Percentiles rank a stretch among this genome's conserved stretches.
Evolutionary conservation across 208 protist genomes (phyloP).

Genomic region (Paratrypanosoma confusum): DNA sequence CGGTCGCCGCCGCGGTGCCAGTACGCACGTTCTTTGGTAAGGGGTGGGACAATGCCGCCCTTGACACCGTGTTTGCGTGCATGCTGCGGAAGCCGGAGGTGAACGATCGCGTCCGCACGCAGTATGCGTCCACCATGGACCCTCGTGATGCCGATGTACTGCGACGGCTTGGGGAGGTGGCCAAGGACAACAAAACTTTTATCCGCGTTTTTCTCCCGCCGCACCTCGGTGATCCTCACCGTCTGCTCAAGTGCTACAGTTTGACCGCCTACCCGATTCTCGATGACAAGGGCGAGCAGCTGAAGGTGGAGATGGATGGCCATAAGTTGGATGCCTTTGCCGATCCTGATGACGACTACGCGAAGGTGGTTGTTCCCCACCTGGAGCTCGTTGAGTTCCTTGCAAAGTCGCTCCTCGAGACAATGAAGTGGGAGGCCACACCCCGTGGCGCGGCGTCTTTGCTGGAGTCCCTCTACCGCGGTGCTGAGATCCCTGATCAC

Average conservation of each 20-base stretch:
- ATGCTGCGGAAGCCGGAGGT: constrained; percentile 83
- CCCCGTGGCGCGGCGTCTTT: constrained; percentile 75
- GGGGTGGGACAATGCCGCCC: constrained; percentile 81
- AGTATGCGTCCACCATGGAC: constrained; percentile 82
- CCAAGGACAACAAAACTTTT: constrained; percentile 83
- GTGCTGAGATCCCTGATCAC: constrained; percentile 79
- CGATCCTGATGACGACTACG: constrained; percentile 84
- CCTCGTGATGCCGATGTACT: constrained; percentile 74
- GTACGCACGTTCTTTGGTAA: constrained; percentile 83
- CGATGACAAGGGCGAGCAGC: constrained; percentile 78
- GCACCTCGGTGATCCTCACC: constrained; percentile 80
- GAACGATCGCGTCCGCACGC: constrained; percentile 69
- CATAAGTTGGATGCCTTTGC: constrained; percentile 76
- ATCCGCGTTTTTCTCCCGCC: constrained; percentile 78
- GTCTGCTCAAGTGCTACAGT: constrained; percentile 82
- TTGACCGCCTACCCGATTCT: constrained; percentile 86
- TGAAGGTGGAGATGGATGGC: constrained; percentile 81
- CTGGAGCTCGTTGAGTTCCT: constrained; percentile 80
- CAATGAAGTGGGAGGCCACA: constrained; percentile 84
- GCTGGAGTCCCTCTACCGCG: constrained; percentile 84
- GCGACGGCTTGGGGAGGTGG: constrained; percentile 59
- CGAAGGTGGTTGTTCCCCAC: constrained; percentile 84
- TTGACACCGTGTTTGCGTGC: constrained; percentile 76
- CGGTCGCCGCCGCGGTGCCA: constrained; percentile 21
- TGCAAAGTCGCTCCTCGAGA: constrained; percentile 76